Evolutionary conservation across 176 grass and related monocot genomes (phyloP).

Genomic region (Rhynchospora pubera): DNA sequence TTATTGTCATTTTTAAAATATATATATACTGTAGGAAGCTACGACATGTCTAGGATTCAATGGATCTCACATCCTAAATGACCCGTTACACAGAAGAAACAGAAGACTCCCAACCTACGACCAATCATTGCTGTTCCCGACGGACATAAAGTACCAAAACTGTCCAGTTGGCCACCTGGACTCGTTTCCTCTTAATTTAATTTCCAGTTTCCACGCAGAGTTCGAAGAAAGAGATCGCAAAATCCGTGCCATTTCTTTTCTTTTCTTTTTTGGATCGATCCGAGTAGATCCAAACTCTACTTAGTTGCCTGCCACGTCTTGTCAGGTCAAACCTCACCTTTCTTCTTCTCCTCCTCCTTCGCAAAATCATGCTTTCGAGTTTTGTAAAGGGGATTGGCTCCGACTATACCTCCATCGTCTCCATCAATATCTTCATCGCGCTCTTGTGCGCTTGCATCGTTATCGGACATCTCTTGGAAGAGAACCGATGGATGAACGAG

Average conservation of each 20-base stretch:
- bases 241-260: not conserved
- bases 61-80: not conserved
- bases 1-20: too few relatives aligned
- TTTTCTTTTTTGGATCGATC: not conserved
- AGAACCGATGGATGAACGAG: slow-evolving; percentile 85
- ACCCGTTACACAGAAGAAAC: not conserved
- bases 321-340: not conserved
- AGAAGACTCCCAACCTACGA: not conserved
- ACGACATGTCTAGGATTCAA: too few relatives aligned
- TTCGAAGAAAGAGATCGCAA: not conserved
- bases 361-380: slow-evolving; percentile 5
- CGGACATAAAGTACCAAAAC: not conserved
- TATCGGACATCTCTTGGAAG: slow-evolving; percentile 82
- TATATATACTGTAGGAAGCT: too few relatives aligned
- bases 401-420: slow-evolving; percentile 52
- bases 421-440: slow-evolving; percentile 84
- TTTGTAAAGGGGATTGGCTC: not conserved
- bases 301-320: not conserved
- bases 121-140: not conserved
- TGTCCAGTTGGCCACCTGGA: not conserved
- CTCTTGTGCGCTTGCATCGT: slow-evolving; percentile 88
- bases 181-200: not conserved
- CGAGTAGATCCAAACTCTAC: not conserved
- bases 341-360: not conserved
- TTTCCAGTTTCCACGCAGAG: not conserved